Evolutionary conservation across 768 basidiomycete species (phyloP).

Genomic region (Suillus spraguei): DNA sequence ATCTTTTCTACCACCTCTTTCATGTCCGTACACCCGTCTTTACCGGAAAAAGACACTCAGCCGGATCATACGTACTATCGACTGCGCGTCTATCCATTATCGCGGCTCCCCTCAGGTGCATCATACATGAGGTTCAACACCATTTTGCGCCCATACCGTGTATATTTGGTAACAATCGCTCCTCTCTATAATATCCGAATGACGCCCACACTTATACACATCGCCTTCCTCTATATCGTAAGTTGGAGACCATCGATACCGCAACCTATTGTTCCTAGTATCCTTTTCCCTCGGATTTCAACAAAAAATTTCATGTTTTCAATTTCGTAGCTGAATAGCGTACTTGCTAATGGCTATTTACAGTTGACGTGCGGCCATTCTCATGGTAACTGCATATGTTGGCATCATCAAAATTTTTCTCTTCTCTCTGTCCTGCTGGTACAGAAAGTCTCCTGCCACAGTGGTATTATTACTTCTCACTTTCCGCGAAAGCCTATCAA

Average conservation of each 20-base stretch:
- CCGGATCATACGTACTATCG: conserved; percentile 35
- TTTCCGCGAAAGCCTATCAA: conserved; percentile 38
- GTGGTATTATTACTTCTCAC: conserved; percentile 26
- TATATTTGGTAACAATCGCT: conserved; percentile 26
- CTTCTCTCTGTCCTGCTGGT: too few relatives aligned
- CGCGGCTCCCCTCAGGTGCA: conserved; percentile 31
- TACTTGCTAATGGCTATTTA: conserved; percentile 13
- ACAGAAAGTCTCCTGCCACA: background rate
- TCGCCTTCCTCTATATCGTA: conserved; percentile 11
- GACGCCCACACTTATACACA: conserved; percentile 19
- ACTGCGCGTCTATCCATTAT: conserved; percentile 15
- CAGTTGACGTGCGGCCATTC: conserved; percentile 26
- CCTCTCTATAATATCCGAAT: conserved; percentile 33
- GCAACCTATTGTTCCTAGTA: conserved; percentile 23
- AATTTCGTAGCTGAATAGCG: conserved; percentile 21
- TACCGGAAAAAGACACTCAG: conserved; percentile 26
- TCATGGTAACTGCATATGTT: conserved; percentile 11
- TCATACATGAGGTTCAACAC: conserved; percentile 27
- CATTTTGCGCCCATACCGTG: conserved; percentile 25
- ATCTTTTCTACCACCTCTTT: conserved; percentile 21
- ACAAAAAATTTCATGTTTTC: conserved; percentile 15
- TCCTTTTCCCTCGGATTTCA: conserved; percentile 19
- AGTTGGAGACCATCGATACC: conserved; percentile 24
- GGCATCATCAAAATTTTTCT: background rate
- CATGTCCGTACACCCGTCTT: conserved; percentile 37